Base-by-base conservation (phyloP, 2,329 filamentous ascomycete species). In the Diaporthe aspalathi region DNA sequence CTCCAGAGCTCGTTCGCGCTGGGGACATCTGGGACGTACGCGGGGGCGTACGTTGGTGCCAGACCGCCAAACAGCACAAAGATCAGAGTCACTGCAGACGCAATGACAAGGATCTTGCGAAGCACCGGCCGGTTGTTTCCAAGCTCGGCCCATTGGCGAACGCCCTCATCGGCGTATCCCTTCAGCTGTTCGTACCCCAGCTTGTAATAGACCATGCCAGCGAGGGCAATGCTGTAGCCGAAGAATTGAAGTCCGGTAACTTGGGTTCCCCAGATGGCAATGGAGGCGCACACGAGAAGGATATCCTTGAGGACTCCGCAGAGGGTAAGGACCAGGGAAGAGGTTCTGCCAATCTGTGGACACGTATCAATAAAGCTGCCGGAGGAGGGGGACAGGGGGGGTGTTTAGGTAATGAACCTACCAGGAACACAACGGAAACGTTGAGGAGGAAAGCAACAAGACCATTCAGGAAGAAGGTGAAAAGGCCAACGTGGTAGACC, bases 301-400 rank as follows among this genome's bases (percentile, higher is more conserved):
- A 96, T 93, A 82, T 96, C 93, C 88, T 95, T 96, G 74, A 96
- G 90, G 49, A 96, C 93, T 85, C 93, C 93, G 79, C 92, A 95
- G 57, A 96, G 91, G 40, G 94, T 96, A 78, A 96, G 91, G 76
- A 95, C 92, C 68, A 96, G 91, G 67, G 93, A 93, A 1, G 93
- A 95, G 20, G 93, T 95, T 86, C 93, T 95, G 85, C 93, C 93
- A 79, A 96, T 95, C 93, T 95, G 75, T 56, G 43, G 14, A 24
- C 8, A 16, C 7, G 8, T 38, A 11, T 65, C 27, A 65, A 45
- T 24, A 38, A n/a, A 50, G 60, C 45, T 1, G 22, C 32, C 17
- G 62, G 5, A 43, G 16, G 12, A 3, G 17, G 8, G 32, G 9
- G 8, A n/a, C 35, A 47, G n/a, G 32, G 16, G 43, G 12, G n/a